Evolutionary conservation across 2,329 filamentous ascomycete genomes (phyloP).

Genomic region (Gremmenia infestans): DNA sequence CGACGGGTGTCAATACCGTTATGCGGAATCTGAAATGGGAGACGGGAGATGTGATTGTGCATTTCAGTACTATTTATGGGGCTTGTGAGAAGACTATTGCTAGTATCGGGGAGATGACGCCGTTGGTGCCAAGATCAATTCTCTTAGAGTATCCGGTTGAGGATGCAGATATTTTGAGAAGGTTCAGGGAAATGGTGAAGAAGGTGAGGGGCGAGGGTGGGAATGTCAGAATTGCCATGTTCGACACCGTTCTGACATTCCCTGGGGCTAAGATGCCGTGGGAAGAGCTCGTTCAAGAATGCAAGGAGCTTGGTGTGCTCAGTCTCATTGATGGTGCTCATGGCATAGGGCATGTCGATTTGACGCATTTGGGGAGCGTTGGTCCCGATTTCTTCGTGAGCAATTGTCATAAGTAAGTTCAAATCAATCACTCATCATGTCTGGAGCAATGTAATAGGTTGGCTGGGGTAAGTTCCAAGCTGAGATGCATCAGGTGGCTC

Average conservation of each 20-base stretch:
- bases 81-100: constrained; percentile 69
- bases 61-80: constrained; percentile 75
- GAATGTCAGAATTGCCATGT: constrained; percentile 64
- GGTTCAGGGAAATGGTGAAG: constrained; percentile 54
- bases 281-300: constrained; percentile 57
- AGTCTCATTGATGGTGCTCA: constrained; percentile 82
- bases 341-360: constrained; percentile 68
- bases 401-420: constrained; percentile 83
- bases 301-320: constrained; percentile 61
- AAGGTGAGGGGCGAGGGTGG: constrained; percentile 49
- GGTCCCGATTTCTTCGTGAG: constrained; percentile 82
- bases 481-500: constrained; percentile 54
- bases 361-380: constrained; percentile 56
- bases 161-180: constrained; percentile 59
- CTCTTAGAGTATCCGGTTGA: constrained; percentile 61
- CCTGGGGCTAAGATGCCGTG: constrained; percentile 79
- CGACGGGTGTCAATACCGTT: constrained; percentile 70
- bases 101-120: constrained; percentile 43
- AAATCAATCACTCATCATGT: not conserved
- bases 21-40: constrained; percentile 69
- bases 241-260: constrained; percentile 74
- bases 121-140: constrained; percentile 37
- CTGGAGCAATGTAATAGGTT: not conserved
- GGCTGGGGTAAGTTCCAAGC: not conserved
- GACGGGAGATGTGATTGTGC: constrained; percentile 62